Evolutionary conservation across 2,329 filamentous ascomycete genomes (phyloP).

Genomic region (Apiospora phragmitis): DNA sequence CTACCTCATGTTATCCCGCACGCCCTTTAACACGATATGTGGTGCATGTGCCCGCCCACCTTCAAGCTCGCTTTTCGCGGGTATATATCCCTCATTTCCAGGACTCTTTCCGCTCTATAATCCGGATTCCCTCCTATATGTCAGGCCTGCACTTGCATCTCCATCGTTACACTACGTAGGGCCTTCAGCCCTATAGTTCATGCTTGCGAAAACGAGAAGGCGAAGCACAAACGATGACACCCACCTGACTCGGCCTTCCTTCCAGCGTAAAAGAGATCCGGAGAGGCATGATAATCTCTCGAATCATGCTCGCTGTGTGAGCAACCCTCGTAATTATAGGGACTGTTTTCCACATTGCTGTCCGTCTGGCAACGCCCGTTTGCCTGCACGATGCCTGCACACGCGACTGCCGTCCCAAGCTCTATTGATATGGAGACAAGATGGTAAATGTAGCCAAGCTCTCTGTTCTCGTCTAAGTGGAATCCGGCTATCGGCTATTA

Average conservation of each 20-base stretch:
- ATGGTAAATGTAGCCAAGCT: not conserved
- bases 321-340: not conserved
- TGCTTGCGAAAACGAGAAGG: not conserved
- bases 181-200: conserved; percentile 3
- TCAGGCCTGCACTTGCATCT: not conserved
- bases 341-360: too few species aligned
- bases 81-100: not conserved
- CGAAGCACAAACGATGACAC: not conserved
- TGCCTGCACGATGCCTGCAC: not conserved
- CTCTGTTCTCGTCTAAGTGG: not conserved
- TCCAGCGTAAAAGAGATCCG: not conserved
- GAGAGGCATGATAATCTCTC: too few species aligned
- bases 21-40: not conserved
- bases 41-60: not conserved
- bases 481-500: not conserved
- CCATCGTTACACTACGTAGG: not conserved
- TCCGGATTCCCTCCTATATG: not conserved
- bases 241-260: not conserved
- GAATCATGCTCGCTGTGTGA: not conserved
- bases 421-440: too few species aligned
- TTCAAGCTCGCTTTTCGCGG: not conserved
- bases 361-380: not conserved
- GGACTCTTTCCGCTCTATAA: not conserved
- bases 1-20: conserved; percentile 3
- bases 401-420: not conserved